Evolutionary conservation across 2,329 filamentous ascomycete species (phyloP), one percentile per base, ranked within the genome.

Genomic region (Metarhizium rileyi): DNA sequence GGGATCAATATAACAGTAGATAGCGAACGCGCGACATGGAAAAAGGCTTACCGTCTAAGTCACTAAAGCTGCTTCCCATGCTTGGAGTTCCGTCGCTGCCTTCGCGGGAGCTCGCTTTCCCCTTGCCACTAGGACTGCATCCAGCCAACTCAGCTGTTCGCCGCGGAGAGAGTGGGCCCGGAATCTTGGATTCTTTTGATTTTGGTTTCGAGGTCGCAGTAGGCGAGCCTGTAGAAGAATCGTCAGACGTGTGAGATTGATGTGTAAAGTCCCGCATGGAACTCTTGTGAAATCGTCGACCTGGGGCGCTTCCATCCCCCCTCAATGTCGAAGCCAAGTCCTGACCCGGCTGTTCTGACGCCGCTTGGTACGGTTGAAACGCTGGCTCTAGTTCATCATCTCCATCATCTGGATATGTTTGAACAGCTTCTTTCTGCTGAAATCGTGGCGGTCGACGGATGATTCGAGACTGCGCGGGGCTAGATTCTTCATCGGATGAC

Each of bases 61-160:
- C 88, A 66, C 86, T 91, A 59, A 89, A 93, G 58, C 86, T 90
- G 63, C 87, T 91, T 1, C 87, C 86, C 81, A 90, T 89, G 58
- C 85, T 89, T 1, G 84, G 85, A 14, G 83, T 84, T 14, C 84
- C 84, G 54, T 89, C 84, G 59, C 84, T 88, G 12, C 79, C 80
- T 53, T 85, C 81, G 12, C 75, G 73, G 1, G 76, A 77, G 43
- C 70, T 66, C 0, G 70, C 73, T 57, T 75, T 74, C 26, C 68
- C 70, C 52, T 75, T 76, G 8, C 66, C 68, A 8, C 68, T 66
- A 2, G 80, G 76, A 57, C 76, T 80, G 42, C 77, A 69, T 25
- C 74, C 74, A 3, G 76, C 71, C 45, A 83, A 59, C 58, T 85
- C 83, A 6, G 76, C 72, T 14, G 76, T 76, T 23, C 81, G 75